Conservation (phyloP, 169 alveolate species). For the Plasmodium cynomolgi region DNA sequence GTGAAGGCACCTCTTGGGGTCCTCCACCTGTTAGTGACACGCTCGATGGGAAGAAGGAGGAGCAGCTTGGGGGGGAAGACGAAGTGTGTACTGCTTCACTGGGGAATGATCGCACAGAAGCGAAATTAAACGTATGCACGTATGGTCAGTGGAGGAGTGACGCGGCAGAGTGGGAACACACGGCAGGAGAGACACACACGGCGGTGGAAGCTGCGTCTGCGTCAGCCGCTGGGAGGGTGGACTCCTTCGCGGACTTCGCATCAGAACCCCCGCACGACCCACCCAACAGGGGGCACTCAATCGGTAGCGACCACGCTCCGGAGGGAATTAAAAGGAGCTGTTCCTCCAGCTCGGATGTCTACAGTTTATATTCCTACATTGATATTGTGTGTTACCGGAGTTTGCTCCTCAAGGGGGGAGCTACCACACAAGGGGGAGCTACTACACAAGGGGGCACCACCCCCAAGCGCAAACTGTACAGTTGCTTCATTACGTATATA, state of each 20-base stretch:
- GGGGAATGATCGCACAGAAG: neutral
- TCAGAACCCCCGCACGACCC: neutral
- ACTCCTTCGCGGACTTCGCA: neutral
- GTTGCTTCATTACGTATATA: conserved; percentile 26
- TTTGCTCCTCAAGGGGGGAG: conserved; percentile 1
- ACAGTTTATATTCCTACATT: conserved; percentile 39
- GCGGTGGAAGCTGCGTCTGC: neutral
- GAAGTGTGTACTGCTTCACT: neutral
- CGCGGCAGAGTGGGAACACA: neutral
- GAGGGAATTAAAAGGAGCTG: neutral
- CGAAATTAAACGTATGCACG: neutral
- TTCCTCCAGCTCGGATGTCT: neutral
- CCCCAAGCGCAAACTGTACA: conserved; percentile 15
- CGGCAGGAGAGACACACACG: neutral
- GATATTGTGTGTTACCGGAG: conserved; percentile 48
- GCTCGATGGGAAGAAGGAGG: neutral
- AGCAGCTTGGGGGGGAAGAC: neutral
- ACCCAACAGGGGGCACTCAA: neutral
- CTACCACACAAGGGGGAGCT: neutral
- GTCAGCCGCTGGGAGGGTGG: neutral
- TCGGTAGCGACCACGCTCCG: neutral
- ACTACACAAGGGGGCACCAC: neutral
- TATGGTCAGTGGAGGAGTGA: neutral
- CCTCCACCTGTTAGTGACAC: neutral
- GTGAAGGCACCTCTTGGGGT: neutral